Conservation (phyloP, 148 eudicot species). For the Rhododendron vialii region DNA sequence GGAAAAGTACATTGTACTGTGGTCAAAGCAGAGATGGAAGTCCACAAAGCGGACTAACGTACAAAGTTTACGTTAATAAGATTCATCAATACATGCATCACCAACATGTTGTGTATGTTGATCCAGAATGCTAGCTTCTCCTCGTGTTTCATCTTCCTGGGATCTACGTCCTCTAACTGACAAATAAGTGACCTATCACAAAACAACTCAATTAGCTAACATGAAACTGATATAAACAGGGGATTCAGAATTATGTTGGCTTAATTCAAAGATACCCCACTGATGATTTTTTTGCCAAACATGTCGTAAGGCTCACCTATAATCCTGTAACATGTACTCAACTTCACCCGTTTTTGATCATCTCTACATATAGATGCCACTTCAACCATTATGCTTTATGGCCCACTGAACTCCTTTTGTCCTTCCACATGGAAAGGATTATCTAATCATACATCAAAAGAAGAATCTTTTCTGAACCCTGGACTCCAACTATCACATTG, state of each 20-base stretch:
- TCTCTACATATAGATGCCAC: slow-evolving; percentile 67
- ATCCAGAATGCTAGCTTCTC: slow-evolving; percentile 98
- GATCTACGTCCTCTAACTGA: slow-evolving; percentile 75
- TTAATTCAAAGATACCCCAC: background rate
- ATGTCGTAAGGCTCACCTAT: slow-evolving; percentile 41
- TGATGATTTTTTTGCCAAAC: background rate
- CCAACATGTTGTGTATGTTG: slow-evolving; percentile 84
- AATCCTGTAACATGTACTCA: slow-evolving; percentile 61
- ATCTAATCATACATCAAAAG: slow-evolving; percentile 66
- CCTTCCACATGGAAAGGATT: slow-evolving; percentile 89
- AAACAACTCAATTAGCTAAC: slow-evolving; percentile 1
- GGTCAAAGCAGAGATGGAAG: background rate
- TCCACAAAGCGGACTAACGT: background rate
- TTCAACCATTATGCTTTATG: slow-evolving; percentile 91
- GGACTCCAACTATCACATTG: slow-evolving; percentile 82
- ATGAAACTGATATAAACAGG: background rate
- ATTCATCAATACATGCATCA: slow-evolving; percentile 79
- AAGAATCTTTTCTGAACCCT: slow-evolving; percentile 64
- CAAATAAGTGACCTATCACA: slow-evolving; percentile 62
- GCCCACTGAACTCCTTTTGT: slow-evolving; percentile 90
- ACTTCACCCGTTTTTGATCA: slow-evolving; percentile 60
- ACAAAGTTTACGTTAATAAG: background rate
- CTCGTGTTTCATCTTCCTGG: slow-evolving; percentile 69
- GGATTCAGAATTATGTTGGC: background rate
- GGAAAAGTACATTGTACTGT: slow-evolving; percentile 10